Evolutionary conservation across 2,329 filamentous ascomycete genomes (phyloP).

Genomic region (Fusarium compactum): DNA sequence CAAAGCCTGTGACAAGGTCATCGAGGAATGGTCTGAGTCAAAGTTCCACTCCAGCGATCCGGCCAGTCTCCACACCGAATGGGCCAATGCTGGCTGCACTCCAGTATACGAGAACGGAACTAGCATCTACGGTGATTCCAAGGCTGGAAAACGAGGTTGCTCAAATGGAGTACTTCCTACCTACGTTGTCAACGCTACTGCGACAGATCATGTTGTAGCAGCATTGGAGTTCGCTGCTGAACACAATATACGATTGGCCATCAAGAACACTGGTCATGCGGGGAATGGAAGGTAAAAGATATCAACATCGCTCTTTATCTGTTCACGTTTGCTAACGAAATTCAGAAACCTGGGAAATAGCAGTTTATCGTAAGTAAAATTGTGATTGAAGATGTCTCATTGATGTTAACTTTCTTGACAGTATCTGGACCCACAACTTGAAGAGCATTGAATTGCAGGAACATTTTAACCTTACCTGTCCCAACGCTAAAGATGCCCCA

Average conservation of each 20-base stretch:
- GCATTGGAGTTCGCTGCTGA: neutral
- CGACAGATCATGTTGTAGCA: neutral
- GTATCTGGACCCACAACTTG: neutral
- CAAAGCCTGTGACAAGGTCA: neutral
- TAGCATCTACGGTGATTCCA: neutral
- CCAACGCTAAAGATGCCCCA: neutral
- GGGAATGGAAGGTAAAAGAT: neutral
- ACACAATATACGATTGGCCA: neutral
- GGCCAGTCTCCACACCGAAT: neutral
- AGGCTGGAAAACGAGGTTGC: neutral
- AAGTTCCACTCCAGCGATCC: conserved; percentile 4
- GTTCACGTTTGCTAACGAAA: fast-evolving
- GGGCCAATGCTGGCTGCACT: neutral
- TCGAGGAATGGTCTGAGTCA: neutral
- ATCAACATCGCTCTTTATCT: neutral
- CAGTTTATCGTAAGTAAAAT: neutral
- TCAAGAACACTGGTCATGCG: conserved; percentile 1
- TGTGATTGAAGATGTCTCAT: neutral
- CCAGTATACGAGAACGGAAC: conserved; percentile 6
- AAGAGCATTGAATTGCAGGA: neutral
- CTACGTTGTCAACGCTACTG: conserved; percentile 1
- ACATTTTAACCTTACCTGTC: neutral
- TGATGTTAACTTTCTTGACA: neutral
- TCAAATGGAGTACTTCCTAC: neutral
- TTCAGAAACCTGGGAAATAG: neutral